Evolutionary conservation across 441 rosid species (phyloP), one percentile per base, ranked within the genome.

Genomic region (Breynia disticha): DNA sequence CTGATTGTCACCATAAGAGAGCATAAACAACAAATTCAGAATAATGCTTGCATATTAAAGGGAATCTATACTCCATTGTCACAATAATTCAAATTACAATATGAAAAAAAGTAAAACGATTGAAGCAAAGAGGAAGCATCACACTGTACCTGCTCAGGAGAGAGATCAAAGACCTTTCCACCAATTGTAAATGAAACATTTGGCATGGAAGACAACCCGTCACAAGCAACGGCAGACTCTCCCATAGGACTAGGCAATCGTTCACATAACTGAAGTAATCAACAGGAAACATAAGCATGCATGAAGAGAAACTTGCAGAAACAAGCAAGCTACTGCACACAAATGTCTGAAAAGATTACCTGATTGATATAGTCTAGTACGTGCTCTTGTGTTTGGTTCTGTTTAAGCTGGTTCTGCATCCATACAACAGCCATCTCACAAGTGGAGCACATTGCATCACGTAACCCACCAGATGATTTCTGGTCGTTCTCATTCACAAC

Each of bases 181-280:
- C 85, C 94, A 54, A 81, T 82, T 53, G 86, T 79, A 48, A 82
- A 84, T 28, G 96, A 81, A 59, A 87, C 83, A 42, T 60, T 74
- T 50, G 96, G 94, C 90, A 84, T 47, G 50, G 80, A 56, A 48
- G 82, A 75, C 62, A 84, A 53, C 48, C 69, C 51, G 41, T 57
- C 56, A 56, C 96, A 87, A 60, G 84, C 96, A 28, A 87, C 88
- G 3, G 72, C 75, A 10, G 90, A 84, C 72, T 84, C 87, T 56
- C 96, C 94, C 80, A 77, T 79, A 13, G 94, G 90, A 68, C 85
- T 82, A 0, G 96, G 96, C 76, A 87, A 57, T 8, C 86, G 76
- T 16, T 81, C 86, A 50, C 96, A 87, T 32, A 87, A 72, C 94
- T 87, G 73, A 19, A 64, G 49, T 51, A 8, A 46, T 37, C 35